phyloP scores from a whole-genome alignment of 805 yeast species.

The Lachancea sp. region DNA sequence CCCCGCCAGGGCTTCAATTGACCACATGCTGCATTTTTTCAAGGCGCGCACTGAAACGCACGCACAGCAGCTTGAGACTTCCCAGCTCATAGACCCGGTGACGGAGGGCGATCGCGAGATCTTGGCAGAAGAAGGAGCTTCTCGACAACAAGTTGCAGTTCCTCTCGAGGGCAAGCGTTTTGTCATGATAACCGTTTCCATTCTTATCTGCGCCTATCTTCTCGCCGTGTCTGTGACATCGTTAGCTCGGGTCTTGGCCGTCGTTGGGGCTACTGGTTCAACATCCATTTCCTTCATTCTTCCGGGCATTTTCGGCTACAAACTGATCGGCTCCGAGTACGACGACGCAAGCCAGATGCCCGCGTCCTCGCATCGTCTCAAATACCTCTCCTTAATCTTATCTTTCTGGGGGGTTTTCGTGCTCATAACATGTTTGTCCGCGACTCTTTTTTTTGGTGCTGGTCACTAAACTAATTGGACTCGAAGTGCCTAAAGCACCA shows the following conservation, averaged over 20 bases:
- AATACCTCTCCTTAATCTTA: conserved; percentile 35
- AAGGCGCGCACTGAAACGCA: neutral
- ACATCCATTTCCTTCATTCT: conserved; percentile 70
- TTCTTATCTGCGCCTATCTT: conserved; percentile 44
- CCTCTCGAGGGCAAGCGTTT: conserved; percentile 37
- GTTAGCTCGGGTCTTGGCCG: conserved; percentile 60
- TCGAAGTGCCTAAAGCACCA: neutral
- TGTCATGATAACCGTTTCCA: conserved; percentile 40
- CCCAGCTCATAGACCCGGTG: conserved; percentile 6
- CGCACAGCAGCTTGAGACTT: conserved; percentile 1
- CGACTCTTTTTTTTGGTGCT: conserved; percentile 29
- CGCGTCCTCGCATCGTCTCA: conserved; percentile 29
- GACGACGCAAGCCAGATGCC: conserved; percentile 16
- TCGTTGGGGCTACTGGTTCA: conserved; percentile 81
- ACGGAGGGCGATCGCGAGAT: conserved; percentile 19
- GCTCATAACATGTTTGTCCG: conserved; percentile 46
- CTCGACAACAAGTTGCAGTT: conserved; percentile 10
- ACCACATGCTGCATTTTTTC: conserved; percentile 53
- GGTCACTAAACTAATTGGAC: conserved; percentile 11
- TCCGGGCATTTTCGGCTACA: conserved; percentile 70
- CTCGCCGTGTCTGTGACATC: conserved; percentile 55
- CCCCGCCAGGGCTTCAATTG: conserved; percentile 78
- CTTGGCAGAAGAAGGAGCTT: conserved; percentile 28
- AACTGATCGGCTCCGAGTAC: conserved; percentile 23
- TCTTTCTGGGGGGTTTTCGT: conserved; percentile 45